Percentiles rank a stretch among this genome's conserved stretches.
Evolutionary conservation across 768 basidiomycete species (phyloP).

Genomic region (Chalciporus piperatus): DNA sequence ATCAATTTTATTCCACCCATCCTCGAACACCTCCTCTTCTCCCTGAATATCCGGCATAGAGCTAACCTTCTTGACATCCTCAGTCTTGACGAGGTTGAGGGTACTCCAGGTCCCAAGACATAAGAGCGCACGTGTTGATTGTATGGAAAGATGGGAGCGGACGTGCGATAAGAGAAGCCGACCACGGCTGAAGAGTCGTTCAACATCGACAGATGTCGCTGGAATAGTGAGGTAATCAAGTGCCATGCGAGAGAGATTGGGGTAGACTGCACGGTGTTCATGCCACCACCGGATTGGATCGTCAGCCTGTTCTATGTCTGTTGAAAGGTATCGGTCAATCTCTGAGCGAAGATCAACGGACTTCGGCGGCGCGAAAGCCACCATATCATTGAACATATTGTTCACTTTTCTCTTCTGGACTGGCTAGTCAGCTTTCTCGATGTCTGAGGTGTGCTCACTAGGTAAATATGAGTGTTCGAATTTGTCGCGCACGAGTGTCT

Average conservation of each 20-base stretch:
- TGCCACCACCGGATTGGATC: slow-evolving; percentile 31
- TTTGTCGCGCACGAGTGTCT: not conserved
- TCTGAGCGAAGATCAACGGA: slow-evolving; percentile 9
- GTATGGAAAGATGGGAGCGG: slow-evolving; percentile 20
- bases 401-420: not conserved
- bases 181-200: slow-evolving; percentile 29
- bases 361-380: not conserved
- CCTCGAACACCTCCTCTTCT: slow-evolving; percentile 1
- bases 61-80: slow-evolving; percentile 17
- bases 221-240: slow-evolving; percentile 3
- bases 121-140: slow-evolving; percentile 22
- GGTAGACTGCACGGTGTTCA: slow-evolving; percentile 16
- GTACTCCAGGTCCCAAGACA: slow-evolving; percentile 28
- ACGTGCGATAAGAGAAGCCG: slow-evolving; percentile 25
- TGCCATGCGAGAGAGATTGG: slow-evolving; percentile 15
- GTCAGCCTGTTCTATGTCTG: slow-evolving; percentile 13
- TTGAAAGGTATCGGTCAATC: slow-evolving; percentile 26
- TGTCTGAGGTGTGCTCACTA: not conserved
- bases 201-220: slow-evolving; percentile 31
- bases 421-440: not conserved
- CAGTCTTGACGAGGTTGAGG: slow-evolving; percentile 14
- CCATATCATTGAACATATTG: slow-evolving; percentile 22
- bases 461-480: not conserved
- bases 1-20: not conserved
- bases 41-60: slow-evolving; percentile 12